Evolutionary conservation across 495 filamentous ascomycete genomes (phyloP).

Genomic region (Penicillium malachiteum): DNA sequence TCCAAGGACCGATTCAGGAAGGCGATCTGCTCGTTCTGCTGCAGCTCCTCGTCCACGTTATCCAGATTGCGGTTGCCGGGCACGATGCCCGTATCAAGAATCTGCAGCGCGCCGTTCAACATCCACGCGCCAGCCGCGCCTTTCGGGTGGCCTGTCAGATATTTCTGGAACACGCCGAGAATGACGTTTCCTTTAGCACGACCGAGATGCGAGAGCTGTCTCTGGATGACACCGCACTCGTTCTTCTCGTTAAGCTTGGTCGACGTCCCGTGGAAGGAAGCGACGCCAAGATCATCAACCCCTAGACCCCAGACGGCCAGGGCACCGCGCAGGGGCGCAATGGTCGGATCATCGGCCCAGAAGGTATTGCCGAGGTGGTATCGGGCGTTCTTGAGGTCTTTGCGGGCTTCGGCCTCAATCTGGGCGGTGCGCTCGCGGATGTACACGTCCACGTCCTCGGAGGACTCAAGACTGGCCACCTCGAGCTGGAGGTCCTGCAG

Average conservation of each 20-base stretch:
- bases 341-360: conserved; percentile 92
- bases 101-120: conserved; percentile 97
- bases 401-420: conserved; percentile 87
- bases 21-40: conserved; percentile 95
- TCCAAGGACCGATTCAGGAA: conserved; percentile 94
- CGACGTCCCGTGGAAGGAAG: conserved; percentile 98
- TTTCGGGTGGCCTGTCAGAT: conserved; percentile 97
- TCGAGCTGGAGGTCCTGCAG: conserved; percentile 90
- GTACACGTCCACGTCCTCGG: conserved; percentile 82
- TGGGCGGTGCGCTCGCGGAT: conserved; percentile 80
- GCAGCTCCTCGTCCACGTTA: conserved; percentile 93
- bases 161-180: conserved; percentile 98
- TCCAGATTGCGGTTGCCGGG: conserved; percentile 98
- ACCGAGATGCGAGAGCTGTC: conserved; percentile 93
- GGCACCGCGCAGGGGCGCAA: conserved; percentile 91
- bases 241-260: conserved; percentile 99
- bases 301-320: conserved; percentile 97
- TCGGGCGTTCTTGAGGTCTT: conserved; percentile 88
- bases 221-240: conserved; percentile 94
- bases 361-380: conserved; percentile 94
- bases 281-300: conserved; percentile 90
- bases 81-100: conserved; percentile 90
- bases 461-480: conserved; percentile 67
- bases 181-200: conserved; percentile 94
- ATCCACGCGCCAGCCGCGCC: conserved; percentile 99